Evolutionary conservation across 805 yeast species (phyloP).

Genomic region (Nakazawaea sp.): DNA sequence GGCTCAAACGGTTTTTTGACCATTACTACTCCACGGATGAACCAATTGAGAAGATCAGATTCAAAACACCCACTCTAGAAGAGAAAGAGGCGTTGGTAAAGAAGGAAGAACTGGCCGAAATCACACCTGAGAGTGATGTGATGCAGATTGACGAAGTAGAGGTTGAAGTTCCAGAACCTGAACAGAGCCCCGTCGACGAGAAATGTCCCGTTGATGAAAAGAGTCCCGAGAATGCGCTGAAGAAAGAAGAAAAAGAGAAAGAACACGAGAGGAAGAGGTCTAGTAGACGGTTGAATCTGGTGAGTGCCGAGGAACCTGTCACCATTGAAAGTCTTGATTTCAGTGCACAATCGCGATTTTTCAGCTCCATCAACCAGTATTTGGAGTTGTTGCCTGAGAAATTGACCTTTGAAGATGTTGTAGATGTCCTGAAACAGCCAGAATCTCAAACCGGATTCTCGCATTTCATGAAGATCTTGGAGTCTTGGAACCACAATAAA

Average conservation of each 20-base stretch:
- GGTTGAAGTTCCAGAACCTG: neutral
- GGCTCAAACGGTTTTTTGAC: slow-evolving; percentile 35
- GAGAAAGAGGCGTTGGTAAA: neutral
- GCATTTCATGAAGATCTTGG: slow-evolving; percentile 22
- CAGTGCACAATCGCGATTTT: slow-evolving; percentile 6
- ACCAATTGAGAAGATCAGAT: slow-evolving; percentile 36
- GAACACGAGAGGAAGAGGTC: slow-evolving; percentile 24
- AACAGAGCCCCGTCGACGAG: no score
- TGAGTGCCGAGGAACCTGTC: slow-evolving; percentile 2
- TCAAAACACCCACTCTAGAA: neutral
- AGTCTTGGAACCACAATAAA: slow-evolving; percentile 22
- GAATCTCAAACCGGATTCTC: no score
- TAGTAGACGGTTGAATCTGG: slow-evolving; percentile 28
- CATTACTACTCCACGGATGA: slow-evolving; percentile 43
- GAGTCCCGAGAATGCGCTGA: no score
- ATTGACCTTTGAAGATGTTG: no score
- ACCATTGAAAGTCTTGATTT: slow-evolving; percentile 8
- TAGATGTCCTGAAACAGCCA: no score
- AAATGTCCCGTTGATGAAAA: no score
- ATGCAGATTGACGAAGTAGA: neutral
- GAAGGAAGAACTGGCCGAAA: slow-evolving; percentile 1
- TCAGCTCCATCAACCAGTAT: slow-evolving; percentile 1
- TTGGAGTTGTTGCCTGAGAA: neutral
- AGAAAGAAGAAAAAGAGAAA: neutral
- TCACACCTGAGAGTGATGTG: neutral